Evolutionary conservation across 163 green algal genomes (phyloP).

Genomic region (Volvox carteri): DNA sequence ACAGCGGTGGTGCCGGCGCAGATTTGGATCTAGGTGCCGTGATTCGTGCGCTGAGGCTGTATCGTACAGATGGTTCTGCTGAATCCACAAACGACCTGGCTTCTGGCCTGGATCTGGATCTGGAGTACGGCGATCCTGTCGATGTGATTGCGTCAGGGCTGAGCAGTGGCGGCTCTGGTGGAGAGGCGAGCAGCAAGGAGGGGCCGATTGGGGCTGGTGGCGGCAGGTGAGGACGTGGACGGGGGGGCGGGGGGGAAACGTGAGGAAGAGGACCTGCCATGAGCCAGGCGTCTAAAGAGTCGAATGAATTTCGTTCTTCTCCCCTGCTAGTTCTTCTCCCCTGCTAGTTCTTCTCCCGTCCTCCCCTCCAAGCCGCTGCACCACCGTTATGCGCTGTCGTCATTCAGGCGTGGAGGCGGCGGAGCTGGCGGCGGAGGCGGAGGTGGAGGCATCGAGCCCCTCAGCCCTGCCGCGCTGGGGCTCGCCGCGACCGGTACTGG

Average conservation of each 20-base stretch:
- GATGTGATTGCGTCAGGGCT: not conserved
- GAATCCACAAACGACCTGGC: constrained; percentile 22
- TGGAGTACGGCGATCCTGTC: not conserved
- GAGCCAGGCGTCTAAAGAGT: too few relatives aligned
- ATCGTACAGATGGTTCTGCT: not conserved
- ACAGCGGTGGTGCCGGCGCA: not conserved
- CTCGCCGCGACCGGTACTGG: not conserved
- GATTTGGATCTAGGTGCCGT: constrained; percentile 46
- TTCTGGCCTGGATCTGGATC: constrained; percentile 3
- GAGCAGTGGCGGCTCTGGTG: not conserved
- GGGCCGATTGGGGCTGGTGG: not conserved
- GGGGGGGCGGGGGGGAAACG: not conserved
- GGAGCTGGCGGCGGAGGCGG: not conserved
- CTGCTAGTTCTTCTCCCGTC: too few relatives aligned
- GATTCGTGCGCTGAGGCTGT: constrained; percentile 26
- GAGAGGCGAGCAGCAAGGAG: constrained; percentile 8
- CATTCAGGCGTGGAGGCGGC: not conserved
- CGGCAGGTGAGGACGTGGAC: not conserved
- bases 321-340: too few relatives aligned
- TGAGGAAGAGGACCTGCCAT: too few relatives aligned
- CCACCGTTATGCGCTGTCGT: too few relatives aligned
- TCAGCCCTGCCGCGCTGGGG: not conserved
- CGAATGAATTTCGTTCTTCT: too few relatives aligned
- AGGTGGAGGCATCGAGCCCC: not conserved
- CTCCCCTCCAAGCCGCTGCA: too few relatives aligned